Evolutionary conservation across 768 basidiomycete species (phyloP).

Genomic region (Pleurotus citrinopileatus): DNA sequence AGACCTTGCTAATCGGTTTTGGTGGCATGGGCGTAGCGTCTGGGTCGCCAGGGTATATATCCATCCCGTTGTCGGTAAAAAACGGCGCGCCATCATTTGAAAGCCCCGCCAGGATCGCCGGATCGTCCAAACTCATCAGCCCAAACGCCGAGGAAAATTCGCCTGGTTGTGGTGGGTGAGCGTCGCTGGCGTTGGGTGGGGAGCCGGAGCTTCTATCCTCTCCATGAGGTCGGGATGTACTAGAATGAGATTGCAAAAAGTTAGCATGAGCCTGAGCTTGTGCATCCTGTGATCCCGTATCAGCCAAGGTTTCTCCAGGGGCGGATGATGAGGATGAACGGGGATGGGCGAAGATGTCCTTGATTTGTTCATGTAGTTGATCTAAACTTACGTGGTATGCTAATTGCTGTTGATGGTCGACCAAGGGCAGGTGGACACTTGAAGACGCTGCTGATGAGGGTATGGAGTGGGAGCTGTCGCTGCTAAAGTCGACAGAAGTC

Average conservation of each 20-base stretch:
- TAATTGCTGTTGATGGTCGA: conserved; percentile 16
- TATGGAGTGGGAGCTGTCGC: conserved; percentile 43
- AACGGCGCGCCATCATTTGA: conserved; percentile 59
- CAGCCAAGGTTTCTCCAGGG: neutral
- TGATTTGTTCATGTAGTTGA: conserved; percentile 14
- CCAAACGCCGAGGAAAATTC: conserved; percentile 67
- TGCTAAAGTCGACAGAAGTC: conserved; percentile 36
- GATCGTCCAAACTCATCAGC: conserved; percentile 74
- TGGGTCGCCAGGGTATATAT: conserved; percentile 30
- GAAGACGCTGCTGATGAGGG: conserved; percentile 57
- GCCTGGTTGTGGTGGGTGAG: conserved; percentile 20
- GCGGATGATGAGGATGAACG: neutral
- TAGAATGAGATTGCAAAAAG: conserved; percentile 5
- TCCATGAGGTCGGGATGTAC: too few species aligned
- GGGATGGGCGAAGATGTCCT: conserved; percentile 1
- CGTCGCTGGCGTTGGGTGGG: neutral
- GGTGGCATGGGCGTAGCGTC: conserved; percentile 48
- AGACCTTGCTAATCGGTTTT: conserved; percentile 1
- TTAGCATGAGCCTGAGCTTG: conserved; percentile 6
- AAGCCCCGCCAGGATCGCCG: conserved; percentile 61
- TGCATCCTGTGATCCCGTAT: neutral
- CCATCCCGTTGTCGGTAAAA: conserved; percentile 36
- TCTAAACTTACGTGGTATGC: conserved; percentile 25
- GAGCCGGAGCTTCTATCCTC: too few species aligned
- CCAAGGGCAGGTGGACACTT: conserved; percentile 45